These are phyloP conservation scores for Boletellus ananas DNA, from an alignment of 768 basidiomycete species.

Conservation along the genomic window DNA sequence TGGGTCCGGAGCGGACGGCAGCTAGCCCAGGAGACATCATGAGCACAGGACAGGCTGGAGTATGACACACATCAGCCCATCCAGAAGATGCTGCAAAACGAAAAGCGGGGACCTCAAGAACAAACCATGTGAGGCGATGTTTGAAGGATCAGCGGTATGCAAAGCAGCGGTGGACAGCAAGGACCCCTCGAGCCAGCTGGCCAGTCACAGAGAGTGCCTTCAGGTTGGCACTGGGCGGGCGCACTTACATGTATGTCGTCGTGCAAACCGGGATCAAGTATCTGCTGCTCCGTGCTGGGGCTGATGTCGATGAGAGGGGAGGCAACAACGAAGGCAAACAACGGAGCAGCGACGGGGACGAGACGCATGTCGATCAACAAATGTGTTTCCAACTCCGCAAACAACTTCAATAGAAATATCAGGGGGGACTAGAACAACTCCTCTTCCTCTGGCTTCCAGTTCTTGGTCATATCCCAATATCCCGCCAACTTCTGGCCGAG, in stretches of 20 bases:
- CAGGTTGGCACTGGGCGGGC: neutral
- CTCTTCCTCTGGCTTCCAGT: constrained; percentile 81
- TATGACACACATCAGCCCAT: neutral
- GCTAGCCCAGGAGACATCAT: too few relatives aligned
- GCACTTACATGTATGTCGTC: neutral
- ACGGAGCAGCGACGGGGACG: neutral
- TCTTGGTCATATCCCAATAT: constrained; percentile 95
- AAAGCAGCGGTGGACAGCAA: constrained; percentile 14
- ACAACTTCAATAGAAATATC: neutral
- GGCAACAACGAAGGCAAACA: neutral
- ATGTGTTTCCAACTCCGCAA: constrained; percentile 4
- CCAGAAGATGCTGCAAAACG: neutral
- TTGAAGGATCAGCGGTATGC: constrained; percentile 3
- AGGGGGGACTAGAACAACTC: constrained; percentile 49
- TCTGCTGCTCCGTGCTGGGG: neutral
- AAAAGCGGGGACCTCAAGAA: neutral
- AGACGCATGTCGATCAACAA: neutral
- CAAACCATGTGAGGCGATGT: constrained; percentile 11
- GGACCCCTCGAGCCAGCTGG: constrained; percentile 13
- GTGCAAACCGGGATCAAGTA: neutral
- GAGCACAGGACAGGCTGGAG: too few relatives aligned
- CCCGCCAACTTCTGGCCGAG: constrained; percentile 82
- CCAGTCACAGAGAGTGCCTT: constrained; percentile 14
- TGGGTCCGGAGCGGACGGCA: too few relatives aligned
- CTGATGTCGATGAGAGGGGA: neutral